Conservation (phyloP, 306 rosid species). For the Glycine tomentella region DNA sequence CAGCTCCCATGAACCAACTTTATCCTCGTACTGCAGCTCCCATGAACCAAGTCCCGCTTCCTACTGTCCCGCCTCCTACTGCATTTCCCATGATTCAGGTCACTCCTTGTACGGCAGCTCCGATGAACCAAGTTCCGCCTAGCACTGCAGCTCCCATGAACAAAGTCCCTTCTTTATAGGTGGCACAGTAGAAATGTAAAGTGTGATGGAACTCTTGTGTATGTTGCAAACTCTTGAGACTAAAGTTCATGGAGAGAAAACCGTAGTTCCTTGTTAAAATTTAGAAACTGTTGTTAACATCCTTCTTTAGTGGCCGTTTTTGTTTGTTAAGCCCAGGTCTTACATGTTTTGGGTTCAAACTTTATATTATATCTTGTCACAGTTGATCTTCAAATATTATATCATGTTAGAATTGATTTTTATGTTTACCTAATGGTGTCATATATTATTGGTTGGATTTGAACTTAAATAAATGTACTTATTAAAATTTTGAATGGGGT, state of each 20-base stretch:
- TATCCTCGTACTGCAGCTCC: not conserved
- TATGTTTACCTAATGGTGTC: not conserved
- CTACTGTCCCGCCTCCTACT: too few relatives aligned
- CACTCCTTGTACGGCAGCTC: too few relatives aligned
- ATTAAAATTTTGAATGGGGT: not conserved
- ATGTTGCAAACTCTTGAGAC: not conserved
- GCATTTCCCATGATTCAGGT: not conserved
- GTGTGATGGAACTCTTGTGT: too few relatives aligned
- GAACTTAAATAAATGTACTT: too few relatives aligned
- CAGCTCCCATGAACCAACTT: not conserved
- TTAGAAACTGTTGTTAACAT: not conserved
- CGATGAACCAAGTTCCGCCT: too few relatives aligned
- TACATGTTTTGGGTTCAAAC: not conserved
- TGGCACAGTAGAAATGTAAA: too few relatives aligned
- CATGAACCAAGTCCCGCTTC: too few relatives aligned
- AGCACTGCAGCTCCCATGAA: not conserved
- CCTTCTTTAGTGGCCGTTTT: not conserved
- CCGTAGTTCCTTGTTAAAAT: not conserved
- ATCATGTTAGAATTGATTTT: not conserved
- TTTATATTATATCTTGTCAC: too few relatives aligned
- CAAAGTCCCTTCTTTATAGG: slow-evolving; percentile 40
- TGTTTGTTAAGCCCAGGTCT: not conserved
- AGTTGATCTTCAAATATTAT: too few relatives aligned
- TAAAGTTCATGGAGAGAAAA: not conserved
- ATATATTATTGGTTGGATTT: not conserved